These are phyloP conservation scores for Sporobolomyces pararoseus DNA, from an alignment of 768 basidiomycete species.

Conservation along the genomic window DNA sequence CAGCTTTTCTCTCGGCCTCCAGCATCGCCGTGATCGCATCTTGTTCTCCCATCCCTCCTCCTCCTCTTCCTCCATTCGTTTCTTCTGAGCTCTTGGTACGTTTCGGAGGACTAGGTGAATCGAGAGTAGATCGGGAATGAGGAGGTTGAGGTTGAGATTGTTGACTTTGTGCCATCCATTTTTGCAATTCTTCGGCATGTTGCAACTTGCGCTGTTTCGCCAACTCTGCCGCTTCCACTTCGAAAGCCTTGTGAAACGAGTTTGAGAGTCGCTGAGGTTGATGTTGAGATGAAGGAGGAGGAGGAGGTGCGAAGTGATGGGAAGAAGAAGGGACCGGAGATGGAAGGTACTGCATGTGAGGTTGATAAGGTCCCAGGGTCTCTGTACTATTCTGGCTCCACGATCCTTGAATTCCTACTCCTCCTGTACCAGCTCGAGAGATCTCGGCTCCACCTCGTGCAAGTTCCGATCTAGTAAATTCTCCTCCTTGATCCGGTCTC, in stretches of 20 bases:
- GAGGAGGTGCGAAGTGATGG: conserved; percentile 1
- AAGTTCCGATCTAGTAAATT: no score
- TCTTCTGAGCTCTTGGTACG: neutral
- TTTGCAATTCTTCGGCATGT: conserved; percentile 1
- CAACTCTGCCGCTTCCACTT: neutral
- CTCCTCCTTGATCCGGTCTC: no score
- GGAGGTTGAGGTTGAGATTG: neutral
- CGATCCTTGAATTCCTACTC: no score
- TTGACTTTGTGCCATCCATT: conserved; percentile 11
- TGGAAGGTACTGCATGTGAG: no score
- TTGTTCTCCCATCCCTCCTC: neutral
- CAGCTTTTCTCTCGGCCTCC: conserved; percentile 20
- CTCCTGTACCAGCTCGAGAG: no score
- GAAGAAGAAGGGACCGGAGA: no score
- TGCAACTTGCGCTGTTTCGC: conserved; percentile 11
- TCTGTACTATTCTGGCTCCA: no score
- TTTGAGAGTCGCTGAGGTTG: neutral
- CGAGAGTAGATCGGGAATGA: no score
- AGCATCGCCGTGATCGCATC: conserved; percentile 22
- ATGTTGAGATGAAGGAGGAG: neutral
- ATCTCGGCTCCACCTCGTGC: no score
- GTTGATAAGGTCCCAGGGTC: no score
- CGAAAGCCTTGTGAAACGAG: neutral
- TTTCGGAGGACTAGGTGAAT: conserved; percentile 1
- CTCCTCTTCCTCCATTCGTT: neutral